A percentile compares a stretch with the other conserved stretches of the same genome.
phyloP scores from a whole-genome alignment of 371 early-diverging fungal species.

The Syncephalastrum monosporum region DNA sequence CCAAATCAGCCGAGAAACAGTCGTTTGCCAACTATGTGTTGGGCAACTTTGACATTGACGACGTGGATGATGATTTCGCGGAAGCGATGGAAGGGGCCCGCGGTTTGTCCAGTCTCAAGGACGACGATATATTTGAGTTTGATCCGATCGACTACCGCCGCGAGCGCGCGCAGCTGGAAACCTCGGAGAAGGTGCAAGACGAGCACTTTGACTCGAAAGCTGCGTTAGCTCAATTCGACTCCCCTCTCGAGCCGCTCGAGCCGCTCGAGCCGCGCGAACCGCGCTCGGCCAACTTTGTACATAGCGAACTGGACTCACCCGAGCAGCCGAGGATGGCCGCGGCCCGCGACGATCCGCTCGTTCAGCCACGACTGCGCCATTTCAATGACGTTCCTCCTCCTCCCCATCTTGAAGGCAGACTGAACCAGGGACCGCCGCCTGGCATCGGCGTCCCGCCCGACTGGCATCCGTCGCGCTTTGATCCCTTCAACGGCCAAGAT shows the following conservation, averaged over 20 bases:
- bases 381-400: slow-evolving; percentile 5
- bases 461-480: slow-evolving; percentile 38
- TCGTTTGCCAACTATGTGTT: slow-evolving; percentile 16
- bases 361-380: slow-evolving; percentile 6
- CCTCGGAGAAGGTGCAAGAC: slow-evolving; percentile 23
- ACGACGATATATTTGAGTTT: slow-evolving; percentile 25
- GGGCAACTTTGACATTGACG: slow-evolving; percentile 12
- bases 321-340: not conserved
- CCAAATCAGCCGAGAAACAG: slow-evolving; percentile 5
- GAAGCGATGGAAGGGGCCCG: slow-evolving; percentile 13
- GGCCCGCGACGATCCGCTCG: slow-evolving; percentile 1
- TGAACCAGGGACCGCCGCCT: slow-evolving; percentile 22
- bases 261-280: too few species aligned
- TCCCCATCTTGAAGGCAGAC: not conserved
- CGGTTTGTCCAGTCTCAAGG: slow-evolving; percentile 21
- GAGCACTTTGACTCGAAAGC: slow-evolving; percentile 6
- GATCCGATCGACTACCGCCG: slow-evolving; percentile 8
- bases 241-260: too few species aligned
- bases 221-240: too few species aligned
- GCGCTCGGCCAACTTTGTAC: too few species aligned
- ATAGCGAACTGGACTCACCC: not conserved
- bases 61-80: slow-evolving; percentile 5
- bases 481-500: slow-evolving; percentile 47
- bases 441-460: slow-evolving; percentile 27
- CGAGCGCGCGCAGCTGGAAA: slow-evolving; percentile 3